Conservation (phyloP, 2,329 filamentous ascomycete genomes). For the Cercospora sp. region DNA sequence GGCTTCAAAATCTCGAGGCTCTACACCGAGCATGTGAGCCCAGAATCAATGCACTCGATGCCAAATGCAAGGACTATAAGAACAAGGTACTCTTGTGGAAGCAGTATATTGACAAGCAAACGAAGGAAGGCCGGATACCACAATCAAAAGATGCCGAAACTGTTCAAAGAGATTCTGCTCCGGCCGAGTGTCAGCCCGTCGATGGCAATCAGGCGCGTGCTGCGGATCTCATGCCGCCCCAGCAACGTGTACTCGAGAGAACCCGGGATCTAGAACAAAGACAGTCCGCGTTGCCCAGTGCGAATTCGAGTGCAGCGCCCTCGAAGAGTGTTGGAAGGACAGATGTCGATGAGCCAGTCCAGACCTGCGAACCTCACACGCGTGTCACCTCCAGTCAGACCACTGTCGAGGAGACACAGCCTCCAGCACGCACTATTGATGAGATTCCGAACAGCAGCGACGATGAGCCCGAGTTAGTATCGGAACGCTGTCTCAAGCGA, state of each 20-base stretch:
- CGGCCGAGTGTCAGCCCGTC: background rate
- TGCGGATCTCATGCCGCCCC: background rate
- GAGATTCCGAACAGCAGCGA: conserved; percentile 34
- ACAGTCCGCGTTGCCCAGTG: background rate
- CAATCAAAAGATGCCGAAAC: background rate
- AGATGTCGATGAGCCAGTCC: background rate
- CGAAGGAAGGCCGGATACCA: conserved; percentile 2
- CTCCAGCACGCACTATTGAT: conserved; percentile 6
- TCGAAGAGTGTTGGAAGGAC: background rate
- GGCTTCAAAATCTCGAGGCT: conserved; percentile 32
- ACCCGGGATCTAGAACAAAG: background rate
- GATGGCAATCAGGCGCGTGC: background rate
- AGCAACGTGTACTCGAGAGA: background rate
- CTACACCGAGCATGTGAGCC: conserved; percentile 18
- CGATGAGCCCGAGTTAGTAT: conserved; percentile 47
- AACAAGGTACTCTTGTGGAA: conserved; percentile 40
- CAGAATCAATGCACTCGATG: conserved; percentile 14
- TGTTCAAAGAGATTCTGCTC: background rate
- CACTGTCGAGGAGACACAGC: conserved; percentile 37
- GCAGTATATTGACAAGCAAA: conserved; percentile 24
- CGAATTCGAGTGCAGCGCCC: background rate
- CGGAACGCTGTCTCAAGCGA: conserved; percentile 47
- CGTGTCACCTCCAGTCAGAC: conserved; percentile 47
- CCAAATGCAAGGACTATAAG: conserved; percentile 42
- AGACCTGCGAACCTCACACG: background rate